Evolutionary conservation across 768 basidiomycete species (phyloP), one percentile per base, ranked within the genome.

Genomic region (Pulveroboletus sp.): DNA sequence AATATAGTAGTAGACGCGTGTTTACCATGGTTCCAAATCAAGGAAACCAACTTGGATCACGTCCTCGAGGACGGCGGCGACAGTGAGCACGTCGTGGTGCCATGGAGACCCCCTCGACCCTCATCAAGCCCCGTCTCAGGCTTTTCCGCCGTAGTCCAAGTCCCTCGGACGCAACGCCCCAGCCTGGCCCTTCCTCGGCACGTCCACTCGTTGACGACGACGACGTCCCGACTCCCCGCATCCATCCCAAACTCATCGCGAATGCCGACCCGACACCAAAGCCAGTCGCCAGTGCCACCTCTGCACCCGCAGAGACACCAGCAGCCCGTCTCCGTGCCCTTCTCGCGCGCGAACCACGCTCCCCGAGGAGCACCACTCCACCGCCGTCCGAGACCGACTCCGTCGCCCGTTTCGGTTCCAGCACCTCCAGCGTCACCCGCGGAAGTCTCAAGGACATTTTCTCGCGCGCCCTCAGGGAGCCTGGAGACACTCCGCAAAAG

Each of bases 401-500:
- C 0, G 49, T 40, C 17, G 16, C 27, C 6, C 60, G 45, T 20
- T 54, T 65, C 4, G 61, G 63, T 13, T 60, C 59, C 38, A 61
- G 58, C 12, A 61, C 68, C 8, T 74, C 75, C 24, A 82, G 78
- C 47, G 57, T 77, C 43, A 77, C 79, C 16, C 77, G 77, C 40
- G 78, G 80, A 54, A 83, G 75, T 61, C 60, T 89, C 39, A 84
- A 75, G 60, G 75, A 80, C 49, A 71, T 90, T 25, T 87, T 90
- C 60, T 78, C 79, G n/a, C 75, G 74, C 47, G 84, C 82, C 2
- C 69, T 81, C 40, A 79, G 81, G 33, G 81, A 84, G 19, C 76
- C 84, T 1, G 83, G 79, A 3, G 75, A 78, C 54, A 85, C 84
- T 5, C 83, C 87, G 2, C 74, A 76, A 60, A 87, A 82, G 63